These are phyloP conservation scores for Zea luxurians DNA, from an alignment of 176 grass and related monocot genomes.

Conservation along the genomic window DNA sequence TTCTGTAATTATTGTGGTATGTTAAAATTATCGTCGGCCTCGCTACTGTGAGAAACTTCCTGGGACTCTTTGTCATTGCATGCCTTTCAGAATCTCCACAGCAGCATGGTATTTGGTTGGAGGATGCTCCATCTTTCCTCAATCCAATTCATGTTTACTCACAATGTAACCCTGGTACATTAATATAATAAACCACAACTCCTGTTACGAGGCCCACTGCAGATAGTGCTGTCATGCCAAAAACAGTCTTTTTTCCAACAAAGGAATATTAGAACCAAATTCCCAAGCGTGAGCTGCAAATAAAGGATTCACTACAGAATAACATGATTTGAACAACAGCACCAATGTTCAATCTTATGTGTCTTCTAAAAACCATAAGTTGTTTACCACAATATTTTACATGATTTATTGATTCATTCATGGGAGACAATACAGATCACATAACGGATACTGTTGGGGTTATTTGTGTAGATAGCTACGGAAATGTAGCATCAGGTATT, in stretches of 20 bases:
- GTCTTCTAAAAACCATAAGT: neutral
- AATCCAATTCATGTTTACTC: neutral
- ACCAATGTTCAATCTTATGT: neutral
- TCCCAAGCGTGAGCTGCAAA: neutral
- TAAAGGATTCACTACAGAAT: neutral
- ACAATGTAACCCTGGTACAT: neutral
- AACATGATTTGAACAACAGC: neutral
- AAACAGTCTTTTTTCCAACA: neutral
- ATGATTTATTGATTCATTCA: too few relatives aligned
- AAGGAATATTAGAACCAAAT: neutral
- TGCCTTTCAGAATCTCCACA: neutral
- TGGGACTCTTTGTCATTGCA: neutral
- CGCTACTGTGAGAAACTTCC: neutral
- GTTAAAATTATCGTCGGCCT: neutral
- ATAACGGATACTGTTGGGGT: too few relatives aligned
- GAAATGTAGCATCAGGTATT: too few relatives aligned
- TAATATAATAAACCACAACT: neutral
- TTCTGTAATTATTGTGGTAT: conserved; percentile 13
- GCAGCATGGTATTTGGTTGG: neutral
- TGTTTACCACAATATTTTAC: too few relatives aligned
- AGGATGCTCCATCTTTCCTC: neutral
- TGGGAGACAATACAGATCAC: too few relatives aligned
- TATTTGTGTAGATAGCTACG: too few relatives aligned
- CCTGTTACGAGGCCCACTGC: neutral
- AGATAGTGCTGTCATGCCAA: neutral